Percentiles rank a stretch among this genome's conserved stretches.
Evolutionary conservation across 768 basidiomycete species (phyloP).

Genomic region (Suillus alpinus): DNA sequence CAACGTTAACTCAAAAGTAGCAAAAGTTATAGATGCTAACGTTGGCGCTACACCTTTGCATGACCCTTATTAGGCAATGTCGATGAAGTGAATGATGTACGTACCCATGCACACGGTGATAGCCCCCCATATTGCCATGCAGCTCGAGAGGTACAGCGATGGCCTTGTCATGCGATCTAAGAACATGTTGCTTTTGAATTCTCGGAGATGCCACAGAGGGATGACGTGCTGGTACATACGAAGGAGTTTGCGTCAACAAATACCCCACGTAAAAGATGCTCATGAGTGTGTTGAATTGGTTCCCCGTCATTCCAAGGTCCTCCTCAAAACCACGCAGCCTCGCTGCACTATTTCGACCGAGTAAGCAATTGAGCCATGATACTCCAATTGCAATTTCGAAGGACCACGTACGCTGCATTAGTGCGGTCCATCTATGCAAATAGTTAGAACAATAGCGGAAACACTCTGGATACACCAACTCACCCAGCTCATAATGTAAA

Average conservation of each 20-base stretch:
- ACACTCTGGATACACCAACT: conserved; percentile 11
- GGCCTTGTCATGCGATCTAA: conserved; percentile 62
- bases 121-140: conserved; percentile 70
- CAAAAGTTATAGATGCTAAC: conserved; percentile 1
- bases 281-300: conserved; percentile 64
- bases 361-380: not conserved
- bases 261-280: conserved; percentile 70
- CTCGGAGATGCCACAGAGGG: not conserved
- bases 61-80: conserved; percentile 1
- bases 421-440: conserved; percentile 60
- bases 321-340: conserved; percentile 66
- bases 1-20: not conserved
- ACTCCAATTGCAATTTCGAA: not conserved
- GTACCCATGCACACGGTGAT: conserved; percentile 52
- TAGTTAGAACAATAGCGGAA: not conserved
- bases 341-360: conserved; percentile 49
- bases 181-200: conserved; percentile 56
- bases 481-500: conserved; percentile 48
- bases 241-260: conserved; percentile 72
- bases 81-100: conserved; percentile 4
- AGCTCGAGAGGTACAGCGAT: conserved; percentile 59
- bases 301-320: conserved; percentile 58
- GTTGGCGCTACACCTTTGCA: conserved; percentile 36
- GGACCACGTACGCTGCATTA: conserved; percentile 50
- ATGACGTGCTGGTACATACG: conserved; percentile 39